These are phyloP conservation scores for Coemansia sp. DNA, from an alignment of 192 early-diverging fungal species.

Conservation along the genomic window DNA sequence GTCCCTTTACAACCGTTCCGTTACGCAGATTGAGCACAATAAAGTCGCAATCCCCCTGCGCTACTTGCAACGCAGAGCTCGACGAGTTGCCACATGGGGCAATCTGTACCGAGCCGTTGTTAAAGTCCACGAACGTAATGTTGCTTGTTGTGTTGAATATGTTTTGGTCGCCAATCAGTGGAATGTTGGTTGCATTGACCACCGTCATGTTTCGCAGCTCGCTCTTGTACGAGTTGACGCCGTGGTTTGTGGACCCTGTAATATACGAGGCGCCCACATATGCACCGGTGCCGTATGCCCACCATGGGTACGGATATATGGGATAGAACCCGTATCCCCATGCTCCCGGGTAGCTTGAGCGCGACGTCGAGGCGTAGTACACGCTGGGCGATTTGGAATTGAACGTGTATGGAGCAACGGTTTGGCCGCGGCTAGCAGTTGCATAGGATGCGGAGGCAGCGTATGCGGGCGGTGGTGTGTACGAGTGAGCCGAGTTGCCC, in stretches of 20 bases:
- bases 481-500: constrained; percentile 17
- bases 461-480: constrained; percentile 41
- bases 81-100: constrained; percentile 38
- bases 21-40: constrained; percentile 33
- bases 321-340: constrained; percentile 55
- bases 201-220: constrained; percentile 47
- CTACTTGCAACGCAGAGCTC: constrained; percentile 16
- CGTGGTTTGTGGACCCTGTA: constrained; percentile 24
- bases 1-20: constrained; percentile 30
- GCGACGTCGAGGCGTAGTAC: constrained; percentile 41
- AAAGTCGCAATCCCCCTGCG: constrained; percentile 18
- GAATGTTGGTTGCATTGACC: constrained; percentile 33
- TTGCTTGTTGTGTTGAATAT: constrained; percentile 31
- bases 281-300: constrained; percentile 46
- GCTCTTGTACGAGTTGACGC: constrained; percentile 30
- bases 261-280: constrained; percentile 26
- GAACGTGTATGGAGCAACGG: constrained; percentile 24
- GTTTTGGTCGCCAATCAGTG: constrained; percentile 33
- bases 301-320: constrained; percentile 47
- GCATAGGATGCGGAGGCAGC: constrained; percentile 33
- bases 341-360: constrained; percentile 33
- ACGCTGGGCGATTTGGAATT: constrained; percentile 20
- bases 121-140: constrained; percentile 41
- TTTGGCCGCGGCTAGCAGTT: constrained; percentile 31
- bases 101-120: constrained; percentile 44